These are phyloP conservation scores for Neurospora pannonica DNA, from an alignment of 495 filamentous ascomycete genomes.

Conservation along the genomic window DNA sequence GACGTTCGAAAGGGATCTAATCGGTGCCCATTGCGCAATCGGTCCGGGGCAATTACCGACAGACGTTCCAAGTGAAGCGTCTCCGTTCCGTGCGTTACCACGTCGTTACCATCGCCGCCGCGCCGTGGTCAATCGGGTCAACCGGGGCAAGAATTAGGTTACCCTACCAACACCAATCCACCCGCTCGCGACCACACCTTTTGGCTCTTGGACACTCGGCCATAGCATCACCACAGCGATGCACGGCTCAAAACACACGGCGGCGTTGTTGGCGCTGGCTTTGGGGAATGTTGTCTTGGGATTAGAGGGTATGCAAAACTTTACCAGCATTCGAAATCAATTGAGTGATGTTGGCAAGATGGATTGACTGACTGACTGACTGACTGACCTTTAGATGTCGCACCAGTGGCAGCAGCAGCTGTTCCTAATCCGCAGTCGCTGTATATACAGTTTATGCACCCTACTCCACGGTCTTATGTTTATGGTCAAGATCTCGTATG, in stretches of 20 bases:
- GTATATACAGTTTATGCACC: neutral
- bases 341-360: neutral
- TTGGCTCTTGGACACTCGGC: neutral
- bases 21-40: neutral
- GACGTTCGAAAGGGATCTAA: too few relatives aligned
- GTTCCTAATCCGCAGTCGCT: neutral
- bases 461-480: neutral
- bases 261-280: slow-evolving; percentile 24
- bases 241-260: slow-evolving; percentile 21
- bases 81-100: neutral
- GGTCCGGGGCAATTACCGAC: neutral
- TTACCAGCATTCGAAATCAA: neutral
- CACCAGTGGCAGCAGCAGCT: neutral
- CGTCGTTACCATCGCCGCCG: neutral
- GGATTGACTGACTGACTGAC: neutral
- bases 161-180: neutral
- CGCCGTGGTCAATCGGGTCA: neutral
- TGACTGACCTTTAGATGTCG: neutral
- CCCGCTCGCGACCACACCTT: neutral
- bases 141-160: neutral
- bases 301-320: neutral
- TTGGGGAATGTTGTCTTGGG: slow-evolving; percentile 11
- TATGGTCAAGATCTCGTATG: slow-evolving; percentile 2
- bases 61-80: neutral
- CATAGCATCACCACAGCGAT: slow-evolving; percentile 9